Evolutionary conservation across 345 rosid genomes (phyloP).

Genomic region (Ricinus communis): DNA sequence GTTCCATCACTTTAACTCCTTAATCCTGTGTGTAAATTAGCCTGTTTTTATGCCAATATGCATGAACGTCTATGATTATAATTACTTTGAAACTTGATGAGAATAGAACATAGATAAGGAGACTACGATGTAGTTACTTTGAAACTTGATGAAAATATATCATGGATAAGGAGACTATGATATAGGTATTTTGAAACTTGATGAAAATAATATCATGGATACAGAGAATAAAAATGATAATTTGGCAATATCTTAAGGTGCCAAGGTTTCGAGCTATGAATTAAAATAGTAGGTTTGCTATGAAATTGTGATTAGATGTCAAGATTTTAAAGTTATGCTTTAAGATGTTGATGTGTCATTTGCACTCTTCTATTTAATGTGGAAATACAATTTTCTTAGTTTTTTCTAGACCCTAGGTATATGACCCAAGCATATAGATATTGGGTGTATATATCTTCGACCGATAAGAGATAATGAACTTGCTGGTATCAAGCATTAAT

Average conservation of each 20-base stretch:
- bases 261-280: neutral
- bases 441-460: no score
- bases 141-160: neutral
- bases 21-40: neutral
- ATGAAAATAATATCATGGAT: neutral
- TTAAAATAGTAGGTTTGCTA: neutral
- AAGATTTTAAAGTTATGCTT: neutral
- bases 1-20: neutral
- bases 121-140: no score
- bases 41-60: neutral
- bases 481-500: neutral
- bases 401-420: neutral
- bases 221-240: neutral
- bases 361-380: neutral
- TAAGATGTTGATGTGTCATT: neutral
- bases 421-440: no score
- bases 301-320: neutral
- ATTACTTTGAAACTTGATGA: neutral
- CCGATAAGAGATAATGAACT: no score
- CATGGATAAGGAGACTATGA: conserved; percentile 2
- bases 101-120: neutral
- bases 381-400: neutral
- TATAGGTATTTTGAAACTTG: no score
- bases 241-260: neutral
- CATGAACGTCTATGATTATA: neutral